phyloP scores from a whole-genome alignment of 148 eudicot species.

The Dianthus caryophyllus region DNA sequence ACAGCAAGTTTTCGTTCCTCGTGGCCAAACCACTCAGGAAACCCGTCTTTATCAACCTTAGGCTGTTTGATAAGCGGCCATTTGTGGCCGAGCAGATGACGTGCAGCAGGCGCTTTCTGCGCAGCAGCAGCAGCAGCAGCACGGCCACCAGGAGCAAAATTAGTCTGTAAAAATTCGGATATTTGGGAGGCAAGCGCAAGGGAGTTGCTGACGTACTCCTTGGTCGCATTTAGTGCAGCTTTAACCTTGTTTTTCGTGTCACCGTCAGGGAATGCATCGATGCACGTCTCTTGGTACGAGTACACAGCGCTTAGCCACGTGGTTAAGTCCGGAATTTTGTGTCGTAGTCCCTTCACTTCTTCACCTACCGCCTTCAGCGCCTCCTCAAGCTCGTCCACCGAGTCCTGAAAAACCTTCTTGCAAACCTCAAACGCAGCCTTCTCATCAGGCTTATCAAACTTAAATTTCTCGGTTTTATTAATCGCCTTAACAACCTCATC shows the following conservation, averaged over 20 bases:
- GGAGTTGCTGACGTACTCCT: constrained; percentile 60
- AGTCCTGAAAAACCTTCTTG: constrained; percentile 49
- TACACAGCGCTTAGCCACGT: constrained; percentile 85
- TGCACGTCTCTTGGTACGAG: constrained; percentile 71
- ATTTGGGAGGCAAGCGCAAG: constrained; percentile 54
- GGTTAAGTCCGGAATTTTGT: constrained; percentile 39
- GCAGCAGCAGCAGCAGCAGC: not conserved
- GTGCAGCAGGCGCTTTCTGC: not conserved
- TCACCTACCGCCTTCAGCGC: constrained; percentile 29
- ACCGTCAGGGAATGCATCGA: constrained; percentile 67
- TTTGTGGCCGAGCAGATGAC: constrained; percentile 22
- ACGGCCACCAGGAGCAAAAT: not conserved
- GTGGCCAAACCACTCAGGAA: constrained; percentile 55
- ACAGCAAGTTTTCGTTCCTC: constrained; percentile 46
- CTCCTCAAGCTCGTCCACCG: constrained; percentile 50
- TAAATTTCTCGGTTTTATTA: constrained; percentile 20
- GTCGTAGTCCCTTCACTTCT: constrained; percentile 16
- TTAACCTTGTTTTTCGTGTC: constrained; percentile 32
- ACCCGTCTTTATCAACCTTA: constrained; percentile 20
- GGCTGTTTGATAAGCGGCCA: not conserved
- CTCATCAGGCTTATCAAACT: constrained; percentile 38
- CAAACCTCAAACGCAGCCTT: constrained; percentile 67
- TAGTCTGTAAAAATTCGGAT: constrained; percentile 28
- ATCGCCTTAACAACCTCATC: constrained; percentile 5
- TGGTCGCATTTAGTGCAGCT: constrained; percentile 32